Percentiles rank a stretch among this genome's conserved stretches.
Evolutionary conservation across 768 basidiomycete genomes (phyloP).

Genomic region (Xanthoconium purpureum): DNA sequence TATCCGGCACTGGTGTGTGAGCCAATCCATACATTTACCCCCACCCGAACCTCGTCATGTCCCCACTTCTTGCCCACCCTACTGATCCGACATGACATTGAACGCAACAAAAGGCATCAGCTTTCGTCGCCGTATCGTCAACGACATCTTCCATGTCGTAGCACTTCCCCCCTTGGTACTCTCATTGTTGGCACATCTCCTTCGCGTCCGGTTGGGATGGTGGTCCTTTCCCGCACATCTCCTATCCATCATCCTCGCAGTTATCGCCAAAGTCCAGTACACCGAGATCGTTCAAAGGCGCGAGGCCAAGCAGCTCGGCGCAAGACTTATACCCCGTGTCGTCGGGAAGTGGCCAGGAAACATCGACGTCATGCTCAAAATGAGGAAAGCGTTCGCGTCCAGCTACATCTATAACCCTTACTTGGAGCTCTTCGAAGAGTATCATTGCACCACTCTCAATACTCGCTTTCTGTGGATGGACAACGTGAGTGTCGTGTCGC

Average conservation of each 20-base stretch:
- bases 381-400: constrained; percentile 53
- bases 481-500: constrained; percentile 45
- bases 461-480: constrained; percentile 67
- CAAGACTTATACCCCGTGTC: constrained; percentile 53
- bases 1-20: background rate
- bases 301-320: constrained; percentile 48
- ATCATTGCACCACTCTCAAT: constrained; percentile 68
- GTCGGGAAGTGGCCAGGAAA: constrained; percentile 78
- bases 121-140: constrained; percentile 51
- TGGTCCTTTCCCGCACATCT: constrained; percentile 38
- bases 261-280: constrained; percentile 35
- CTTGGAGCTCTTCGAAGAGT: constrained; percentile 64
- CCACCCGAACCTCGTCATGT: constrained; percentile 3
- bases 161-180: constrained; percentile 42
- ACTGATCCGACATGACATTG: background rate
- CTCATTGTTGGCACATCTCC: constrained; percentile 28
- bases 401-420: constrained; percentile 64
- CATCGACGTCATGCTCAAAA: constrained; percentile 59
- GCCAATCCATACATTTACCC: constrained; percentile 11
- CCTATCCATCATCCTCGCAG: constrained; percentile 42
- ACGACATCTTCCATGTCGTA: constrained; percentile 43
- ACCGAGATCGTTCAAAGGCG: constrained; percentile 36
- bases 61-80: background rate
- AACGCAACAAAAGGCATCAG: background rate
- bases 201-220: constrained; percentile 33